phyloP scores from a whole-genome alignment of 176 grass and related monocot genomes.

The Oryza longistaminata region DNA sequence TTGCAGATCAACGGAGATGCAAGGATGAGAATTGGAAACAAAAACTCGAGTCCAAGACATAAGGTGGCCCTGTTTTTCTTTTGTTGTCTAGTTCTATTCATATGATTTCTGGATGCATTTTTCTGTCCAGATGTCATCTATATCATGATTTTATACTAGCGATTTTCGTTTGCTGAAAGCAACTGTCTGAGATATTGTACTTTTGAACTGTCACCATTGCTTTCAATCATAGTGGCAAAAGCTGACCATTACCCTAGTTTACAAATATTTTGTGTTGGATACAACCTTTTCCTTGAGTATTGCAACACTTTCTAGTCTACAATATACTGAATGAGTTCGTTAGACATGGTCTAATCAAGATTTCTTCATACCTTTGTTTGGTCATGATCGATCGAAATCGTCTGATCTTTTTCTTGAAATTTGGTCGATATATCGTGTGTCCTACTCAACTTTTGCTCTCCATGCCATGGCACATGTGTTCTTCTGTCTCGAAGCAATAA shows the following conservation, averaged over 20 bases:
- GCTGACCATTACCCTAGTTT: background rate
- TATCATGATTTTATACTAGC: constrained; percentile 1
- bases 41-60: constrained; percentile 9
- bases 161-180: background rate
- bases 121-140: constrained; percentile 19
- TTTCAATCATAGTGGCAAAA: background rate
- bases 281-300: background rate
- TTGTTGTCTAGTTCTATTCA: constrained; percentile 2
- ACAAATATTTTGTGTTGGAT: background rate
- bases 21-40: constrained; percentile 69
- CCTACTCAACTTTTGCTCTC: too few relatives aligned
- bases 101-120: constrained; percentile 38
- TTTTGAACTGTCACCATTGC: background rate
- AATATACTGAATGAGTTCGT: background rate
- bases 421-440: background rate
- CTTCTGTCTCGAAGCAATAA: background rate
- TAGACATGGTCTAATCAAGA: background rate
- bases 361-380: background rate
- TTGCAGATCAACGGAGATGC: constrained; percentile 71
- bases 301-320: background rate
- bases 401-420: background rate
- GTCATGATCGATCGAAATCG: background rate
- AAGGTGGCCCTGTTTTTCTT: background rate
- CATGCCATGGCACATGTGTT: background rate
- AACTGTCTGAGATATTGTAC: background rate